Percentiles rank a stretch among this genome's conserved stretches.
Conservation (phyloP, 176 grass and related monocot species). For the Triticum monococcum region DNA sequence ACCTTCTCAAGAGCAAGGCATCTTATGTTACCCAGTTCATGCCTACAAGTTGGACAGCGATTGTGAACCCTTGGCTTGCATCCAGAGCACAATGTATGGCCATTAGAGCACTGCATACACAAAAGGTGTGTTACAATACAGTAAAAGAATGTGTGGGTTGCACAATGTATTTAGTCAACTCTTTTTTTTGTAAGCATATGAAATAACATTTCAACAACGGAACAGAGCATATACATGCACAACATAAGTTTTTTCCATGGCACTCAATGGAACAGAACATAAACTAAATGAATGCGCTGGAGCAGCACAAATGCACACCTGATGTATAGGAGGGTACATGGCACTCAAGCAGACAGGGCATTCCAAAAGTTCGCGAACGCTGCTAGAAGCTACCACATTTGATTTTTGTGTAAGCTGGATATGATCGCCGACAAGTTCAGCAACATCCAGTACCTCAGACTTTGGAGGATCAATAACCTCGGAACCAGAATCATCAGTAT, state of each 20-base stretch:
- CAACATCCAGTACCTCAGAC: slow-evolving; percentile 72
- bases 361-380: slow-evolving; percentile 75
- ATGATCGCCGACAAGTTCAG: slow-evolving; percentile 57
- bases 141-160: slow-evolving; percentile 8
- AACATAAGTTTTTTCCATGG: not conserved
- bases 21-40: slow-evolving; percentile 63
- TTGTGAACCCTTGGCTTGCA: slow-evolving; percentile 66
- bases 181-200: not conserved
- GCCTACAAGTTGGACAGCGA: slow-evolving; percentile 57
- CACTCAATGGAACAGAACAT: too few relatives aligned
- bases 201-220: not conserved
- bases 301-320: slow-evolving; percentile 37
- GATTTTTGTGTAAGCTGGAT: slow-evolving; percentile 61
- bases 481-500: slow-evolving; percentile 64
- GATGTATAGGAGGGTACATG: slow-evolving; percentile 86
- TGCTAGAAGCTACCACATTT: slow-evolving; percentile 80
- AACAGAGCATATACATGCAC: not conserved
- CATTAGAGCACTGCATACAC: slow-evolving; percentile 53
- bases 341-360: slow-evolving; percentile 77
- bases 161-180: not conserved
- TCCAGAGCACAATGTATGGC: slow-evolving; percentile 56
- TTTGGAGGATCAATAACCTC: slow-evolving; percentile 78
- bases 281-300: not conserved
- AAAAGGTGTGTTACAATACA: slow-evolving; percentile 30
- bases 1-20: slow-evolving; percentile 67